These are phyloP conservation scores for Isabelozyma gotoi DNA, from an alignment of 805 yeast genomes.

Conservation along the genomic window DNA sequence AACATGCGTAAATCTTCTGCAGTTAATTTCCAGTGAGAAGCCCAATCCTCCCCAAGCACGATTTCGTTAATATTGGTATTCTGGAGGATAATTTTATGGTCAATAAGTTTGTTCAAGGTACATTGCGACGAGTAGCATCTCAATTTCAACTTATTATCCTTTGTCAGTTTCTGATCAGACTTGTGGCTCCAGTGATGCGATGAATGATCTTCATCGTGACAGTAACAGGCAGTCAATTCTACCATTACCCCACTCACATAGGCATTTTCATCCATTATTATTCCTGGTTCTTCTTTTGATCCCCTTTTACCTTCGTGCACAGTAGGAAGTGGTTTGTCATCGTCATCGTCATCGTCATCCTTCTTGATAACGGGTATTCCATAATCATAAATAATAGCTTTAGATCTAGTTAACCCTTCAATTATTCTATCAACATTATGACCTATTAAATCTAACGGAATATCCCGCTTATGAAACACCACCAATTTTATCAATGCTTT, in stretches of 20 bases:
- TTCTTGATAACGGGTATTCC: constrained; percentile 8
- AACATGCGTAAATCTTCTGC: constrained; percentile 52
- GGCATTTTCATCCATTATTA: constrained; percentile 16
- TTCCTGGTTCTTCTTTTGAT: constrained; percentile 7
- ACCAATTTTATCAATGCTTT: constrained; percentile 52
- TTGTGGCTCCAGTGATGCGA: constrained; percentile 6
- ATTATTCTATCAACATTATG: constrained; percentile 51
- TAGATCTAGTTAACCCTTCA: constrained; percentile 37
- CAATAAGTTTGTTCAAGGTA: constrained; percentile 28
- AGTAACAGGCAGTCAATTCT: constrained; percentile 47
- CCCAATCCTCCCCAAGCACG: constrained; percentile 54
- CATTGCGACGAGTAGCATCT: constrained; percentile 40
- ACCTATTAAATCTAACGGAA: constrained; percentile 50
- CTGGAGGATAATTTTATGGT: constrained; percentile 22
- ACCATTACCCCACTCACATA: constrained; percentile 42
- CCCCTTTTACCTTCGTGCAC: neutral
- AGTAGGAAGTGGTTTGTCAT: constrained; percentile 8
- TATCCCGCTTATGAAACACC: constrained; percentile 49
- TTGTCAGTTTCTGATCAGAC: too few species aligned
- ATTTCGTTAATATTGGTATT: constrained; percentile 25
- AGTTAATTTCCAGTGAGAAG: constrained; percentile 62
- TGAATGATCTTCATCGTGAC: constrained; percentile 22
- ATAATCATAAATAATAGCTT: constrained; percentile 37
- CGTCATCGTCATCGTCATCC: too few species aligned
- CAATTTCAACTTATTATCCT: constrained; percentile 12